These are phyloP conservation scores for Fraxinus americana DNA, from an alignment of 257 asterid species.

Conservation along the genomic window DNA sequence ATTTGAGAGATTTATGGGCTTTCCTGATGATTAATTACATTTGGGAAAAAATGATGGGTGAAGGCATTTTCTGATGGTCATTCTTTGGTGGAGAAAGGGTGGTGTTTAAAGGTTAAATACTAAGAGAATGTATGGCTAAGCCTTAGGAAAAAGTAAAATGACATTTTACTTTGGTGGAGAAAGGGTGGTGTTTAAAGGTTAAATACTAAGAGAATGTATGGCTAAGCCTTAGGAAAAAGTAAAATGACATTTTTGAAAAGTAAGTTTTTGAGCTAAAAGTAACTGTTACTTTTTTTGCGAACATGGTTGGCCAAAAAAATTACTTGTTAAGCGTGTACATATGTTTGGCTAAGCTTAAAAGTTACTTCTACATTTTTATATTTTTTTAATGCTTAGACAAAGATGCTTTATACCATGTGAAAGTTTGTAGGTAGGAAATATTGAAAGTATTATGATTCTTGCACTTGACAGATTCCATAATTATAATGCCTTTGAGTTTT, in stretches of 20 bases:
- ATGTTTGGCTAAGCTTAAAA: not conserved
- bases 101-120: not conserved
- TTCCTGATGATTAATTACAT: not conserved
- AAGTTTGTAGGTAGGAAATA: not conserved
- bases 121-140: not conserved
- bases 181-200: not conserved
- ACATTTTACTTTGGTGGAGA: not conserved
- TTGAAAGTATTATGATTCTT: not conserved
- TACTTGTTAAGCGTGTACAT: not conserved
- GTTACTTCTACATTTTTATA: not conserved
- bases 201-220: not conserved
- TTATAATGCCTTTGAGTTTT: not conserved
- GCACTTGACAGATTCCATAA: not conserved
- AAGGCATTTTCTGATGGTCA: not conserved
- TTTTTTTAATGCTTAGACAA: not conserved
- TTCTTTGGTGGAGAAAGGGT: not conserved
- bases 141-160: too few species aligned
- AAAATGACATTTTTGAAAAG: not conserved
- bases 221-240: not conserved
- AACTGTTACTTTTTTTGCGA: not conserved
- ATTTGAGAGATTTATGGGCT: not conserved
- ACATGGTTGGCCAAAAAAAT: not conserved
- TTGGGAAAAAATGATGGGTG: not conserved
- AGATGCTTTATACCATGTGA: slow-evolving; percentile 1
- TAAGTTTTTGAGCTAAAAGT: not conserved